Conservation (phyloP, 306 rosid species). For the Prunus persica region DNA sequence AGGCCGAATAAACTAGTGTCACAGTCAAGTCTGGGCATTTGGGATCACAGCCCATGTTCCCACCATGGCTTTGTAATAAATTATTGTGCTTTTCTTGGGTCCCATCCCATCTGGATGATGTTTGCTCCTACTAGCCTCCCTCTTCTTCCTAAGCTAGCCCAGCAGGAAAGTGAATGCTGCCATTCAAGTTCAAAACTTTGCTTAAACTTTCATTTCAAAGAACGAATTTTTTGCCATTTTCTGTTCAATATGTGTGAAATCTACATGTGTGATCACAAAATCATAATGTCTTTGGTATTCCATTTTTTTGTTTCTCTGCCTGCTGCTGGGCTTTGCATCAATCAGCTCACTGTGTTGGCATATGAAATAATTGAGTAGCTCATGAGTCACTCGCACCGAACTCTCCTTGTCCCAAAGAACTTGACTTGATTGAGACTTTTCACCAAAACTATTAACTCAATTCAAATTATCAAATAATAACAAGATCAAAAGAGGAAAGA, state of each 20-base stretch:
- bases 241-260: neutral
- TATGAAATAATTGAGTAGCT: neutral
- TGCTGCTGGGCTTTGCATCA: neutral
- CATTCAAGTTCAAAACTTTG: neutral
- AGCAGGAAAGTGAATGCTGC: neutral
- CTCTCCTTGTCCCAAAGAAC: neutral
- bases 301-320: too few relatives aligned
- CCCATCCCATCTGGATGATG: conserved; percentile 19
- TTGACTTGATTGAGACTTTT: neutral
- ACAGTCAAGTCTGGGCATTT: conserved; percentile 22
- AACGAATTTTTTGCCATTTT: neutral
- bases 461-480: neutral
- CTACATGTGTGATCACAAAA: neutral
- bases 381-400: neutral
- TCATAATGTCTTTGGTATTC: neutral
- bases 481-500: too few relatives aligned
- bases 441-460: neutral
- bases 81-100: conserved; percentile 22
- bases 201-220: neutral
- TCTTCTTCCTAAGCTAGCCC: too few relatives aligned
- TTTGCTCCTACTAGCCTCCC: neutral
- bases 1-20: conserved; percentile 17
- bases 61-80: conserved; percentile 22
- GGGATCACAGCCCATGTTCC: conserved; percentile 38
- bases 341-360: neutral